A percentile compares a stretch with the other conserved stretches of the same genome.
Evolutionary conservation across 768 basidiomycete species (phyloP).

Genomic region (Auricularia sp.): DNA sequence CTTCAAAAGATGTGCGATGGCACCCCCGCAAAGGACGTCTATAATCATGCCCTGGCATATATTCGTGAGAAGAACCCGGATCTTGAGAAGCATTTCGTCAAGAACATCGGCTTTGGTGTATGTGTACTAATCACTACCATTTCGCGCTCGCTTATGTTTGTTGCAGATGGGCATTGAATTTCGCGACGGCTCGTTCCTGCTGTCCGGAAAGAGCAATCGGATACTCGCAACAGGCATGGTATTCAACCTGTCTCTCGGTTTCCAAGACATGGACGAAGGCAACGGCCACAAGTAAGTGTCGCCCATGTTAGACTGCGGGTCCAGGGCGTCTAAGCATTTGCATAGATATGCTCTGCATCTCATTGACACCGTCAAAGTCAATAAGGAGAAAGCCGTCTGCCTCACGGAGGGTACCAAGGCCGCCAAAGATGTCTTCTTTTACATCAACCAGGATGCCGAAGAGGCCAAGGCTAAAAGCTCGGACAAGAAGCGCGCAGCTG

Average conservation of each 20-base stretch:
- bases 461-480: not conserved
- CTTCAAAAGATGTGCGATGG: conserved; percentile 73
- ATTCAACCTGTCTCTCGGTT: conserved; percentile 75
- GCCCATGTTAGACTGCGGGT: not conserved
- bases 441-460: conserved; percentile 23
- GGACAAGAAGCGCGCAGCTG: not conserved
- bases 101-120: conserved; percentile 85
- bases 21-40: conserved; percentile 64
- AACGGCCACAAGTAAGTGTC: conserved; percentile 61
- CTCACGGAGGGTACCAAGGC: conserved; percentile 80
- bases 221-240: conserved; percentile 71
- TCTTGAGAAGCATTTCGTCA: conserved; percentile 74
- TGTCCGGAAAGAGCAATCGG: conserved; percentile 71
- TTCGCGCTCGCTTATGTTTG: not conserved
- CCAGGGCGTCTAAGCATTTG: not conserved
- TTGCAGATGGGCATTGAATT: conserved; percentile 89
- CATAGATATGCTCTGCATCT: conserved; percentile 77
- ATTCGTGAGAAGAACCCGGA: conserved; percentile 72
- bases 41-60: conserved; percentile 59
- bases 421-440: conserved; percentile 81
- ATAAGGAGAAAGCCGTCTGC: conserved; percentile 49
- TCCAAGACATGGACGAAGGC: conserved; percentile 68
- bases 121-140: conserved; percentile 17
- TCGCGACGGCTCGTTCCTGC: conserved; percentile 74
- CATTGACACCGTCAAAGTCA: conserved; percentile 79